Base-by-base conservation (phyloP, 2,329 filamentous ascomycete species). In the Parascedosporium putredinis region DNA sequence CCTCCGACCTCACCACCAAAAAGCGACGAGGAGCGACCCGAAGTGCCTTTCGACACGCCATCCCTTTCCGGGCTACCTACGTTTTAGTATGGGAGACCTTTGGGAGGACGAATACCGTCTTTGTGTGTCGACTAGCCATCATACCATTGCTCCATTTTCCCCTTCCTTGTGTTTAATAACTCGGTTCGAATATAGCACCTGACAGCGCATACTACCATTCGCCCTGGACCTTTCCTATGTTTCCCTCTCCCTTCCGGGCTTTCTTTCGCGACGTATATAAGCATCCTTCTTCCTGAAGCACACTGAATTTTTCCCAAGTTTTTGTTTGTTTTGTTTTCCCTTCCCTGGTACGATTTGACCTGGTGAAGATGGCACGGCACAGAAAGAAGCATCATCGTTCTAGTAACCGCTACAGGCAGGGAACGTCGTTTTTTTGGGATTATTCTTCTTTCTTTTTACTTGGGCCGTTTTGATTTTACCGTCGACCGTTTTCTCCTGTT, bases 211-310 rank as follows among this genome's bases (percentile, higher is more conserved):
- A 45, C 9, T 23, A 25, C 23, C 12, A 44, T 31, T 31, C 47
- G 36, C 8, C 14, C 34, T 20, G 18, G 18, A 9, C 8, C 9
- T 16, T 12, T 22, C 20, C 36, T 23, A 6, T n/a, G 22, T 42
- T 38, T n/a, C 29, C n/a, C 29, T 45, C 43, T 27, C n/a, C 42
- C 51, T 14, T 49, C 16, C 23, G 3, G 10, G 27, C 29, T 29
- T 45, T 47, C 40, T 38, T 56, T 58, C 55, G 51, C 50, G 49
- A 33, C 47, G 44, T 57, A 47, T 25, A 47, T 40, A 47, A 40
- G 34, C 49, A 29, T 29, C 14, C 44, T 24, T 31, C 29, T 27
- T 23, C 9, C 27, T 40, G 38, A 20, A 2, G 22, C n/a, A 16
- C 27, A 31, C 27, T 7, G 7, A 31, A 31, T n/a, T n/a, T n/a